These are phyloP conservation scores for Fagopyrum homotropicum DNA, from an alignment of 148 eudicot species.

Conservation along the genomic window DNA sequence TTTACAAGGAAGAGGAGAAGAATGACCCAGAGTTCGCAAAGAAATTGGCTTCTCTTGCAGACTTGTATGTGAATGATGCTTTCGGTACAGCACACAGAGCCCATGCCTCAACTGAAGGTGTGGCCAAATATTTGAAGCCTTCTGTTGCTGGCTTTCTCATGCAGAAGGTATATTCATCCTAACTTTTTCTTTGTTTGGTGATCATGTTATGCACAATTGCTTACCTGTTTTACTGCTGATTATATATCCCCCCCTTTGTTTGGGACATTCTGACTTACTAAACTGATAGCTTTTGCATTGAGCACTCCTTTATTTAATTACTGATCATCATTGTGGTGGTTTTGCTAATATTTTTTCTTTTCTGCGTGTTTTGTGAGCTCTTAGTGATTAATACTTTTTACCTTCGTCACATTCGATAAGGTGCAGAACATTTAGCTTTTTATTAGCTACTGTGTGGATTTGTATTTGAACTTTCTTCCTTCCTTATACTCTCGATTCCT, in stretches of 20 bases:
- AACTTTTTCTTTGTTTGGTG: background rate
- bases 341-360: background rate
- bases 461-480: background rate
- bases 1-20: conserved; percentile 89
- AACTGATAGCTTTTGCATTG: background rate
- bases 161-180: conserved; percentile 54
- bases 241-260: background rate
- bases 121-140: conserved; percentile 73
- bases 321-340: background rate
- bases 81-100: conserved; percentile 83
- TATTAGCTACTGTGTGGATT: too few relatives aligned
- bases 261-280: too few relatives aligned
- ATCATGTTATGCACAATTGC: background rate
- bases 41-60: conserved; percentile 82
- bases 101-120: conserved; percentile 82
- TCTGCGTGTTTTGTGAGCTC: background rate
- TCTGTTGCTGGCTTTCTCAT: conserved; percentile 80
- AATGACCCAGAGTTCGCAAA: conserved; percentile 81
- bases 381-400: background rate
- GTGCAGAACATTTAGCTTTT: too few relatives aligned
- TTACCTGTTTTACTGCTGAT: background rate
- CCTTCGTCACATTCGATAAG: background rate
- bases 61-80: conserved; percentile 83
- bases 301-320: background rate
- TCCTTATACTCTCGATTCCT: background rate